These are phyloP conservation scores for Cryphonectria naterciae DNA, from an alignment of 2,329 filamentous ascomycete species.

Conservation along the genomic window DNA sequence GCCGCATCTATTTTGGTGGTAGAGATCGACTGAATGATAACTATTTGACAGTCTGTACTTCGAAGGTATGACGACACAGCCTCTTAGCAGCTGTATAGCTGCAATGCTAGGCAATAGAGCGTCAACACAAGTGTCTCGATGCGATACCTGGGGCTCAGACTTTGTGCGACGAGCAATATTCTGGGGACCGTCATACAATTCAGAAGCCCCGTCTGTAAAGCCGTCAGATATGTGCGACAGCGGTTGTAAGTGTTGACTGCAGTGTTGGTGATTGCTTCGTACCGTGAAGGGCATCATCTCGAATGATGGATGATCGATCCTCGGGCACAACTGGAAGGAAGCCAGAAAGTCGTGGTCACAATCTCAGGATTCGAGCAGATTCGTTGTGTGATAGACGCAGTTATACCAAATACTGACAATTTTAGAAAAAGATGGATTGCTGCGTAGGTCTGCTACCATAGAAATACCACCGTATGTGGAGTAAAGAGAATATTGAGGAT, in stretches of 20 bases:
- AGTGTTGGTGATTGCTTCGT: not conserved
- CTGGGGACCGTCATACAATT: not conserved
- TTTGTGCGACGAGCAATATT: not conserved
- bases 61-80: not conserved
- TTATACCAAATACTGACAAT: not conserved
- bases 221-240: not conserved
- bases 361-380: not conserved
- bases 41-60: not conserved
- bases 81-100: constrained; percentile 26
- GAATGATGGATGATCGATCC: not conserved
- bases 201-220: too few species aligned
- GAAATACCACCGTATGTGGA: not conserved
- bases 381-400: not conserved
- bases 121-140: not conserved
- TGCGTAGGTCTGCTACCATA: constrained; percentile 1
- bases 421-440: too few species aligned
- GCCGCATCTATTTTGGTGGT: not conserved
- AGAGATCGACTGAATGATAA: not conserved
- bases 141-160: not conserved
- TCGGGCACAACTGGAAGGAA: not conserved
- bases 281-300: not conserved
- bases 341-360: not conserved
- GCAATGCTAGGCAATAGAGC: constrained; percentile 24
- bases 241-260: not conserved
- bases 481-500: not conserved